These are phyloP conservation scores for Sarcodon sp. DNA, from an alignment of 768 basidiomycete species.

Conservation along the genomic window DNA sequence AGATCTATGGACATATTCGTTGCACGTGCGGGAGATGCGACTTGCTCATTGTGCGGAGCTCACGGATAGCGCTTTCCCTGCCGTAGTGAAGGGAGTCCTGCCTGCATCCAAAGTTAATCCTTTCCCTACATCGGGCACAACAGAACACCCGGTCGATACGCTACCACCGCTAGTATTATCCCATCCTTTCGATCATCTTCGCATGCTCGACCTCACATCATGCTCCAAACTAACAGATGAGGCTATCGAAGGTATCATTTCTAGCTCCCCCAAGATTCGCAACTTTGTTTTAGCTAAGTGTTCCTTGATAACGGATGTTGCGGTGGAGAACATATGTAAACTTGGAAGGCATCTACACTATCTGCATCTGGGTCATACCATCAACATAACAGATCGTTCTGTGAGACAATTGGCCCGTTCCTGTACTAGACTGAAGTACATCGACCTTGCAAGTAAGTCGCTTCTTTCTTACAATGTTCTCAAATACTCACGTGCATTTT, in stretches of 20 bases:
- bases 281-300: slow-evolving; percentile 50
- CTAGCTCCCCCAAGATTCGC: slow-evolving; percentile 34
- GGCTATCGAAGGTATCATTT: slow-evolving; percentile 62
- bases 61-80: slow-evolving; percentile 80
- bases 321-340: slow-evolving; percentile 72
- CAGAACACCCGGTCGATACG: slow-evolving; percentile 19
- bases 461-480: neutral
- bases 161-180: slow-evolving; percentile 56
- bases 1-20: slow-evolving; percentile 71
- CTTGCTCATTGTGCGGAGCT: slow-evolving; percentile 69
- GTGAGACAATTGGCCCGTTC: slow-evolving; percentile 72
- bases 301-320: slow-evolving; percentile 63
- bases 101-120: slow-evolving; percentile 25
- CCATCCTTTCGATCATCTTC: slow-evolving; percentile 67
- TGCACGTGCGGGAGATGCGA: slow-evolving; percentile 84
- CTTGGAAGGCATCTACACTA: slow-evolving; percentile 92
- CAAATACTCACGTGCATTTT: slow-evolving; percentile 6
- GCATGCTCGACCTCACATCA: slow-evolving; percentile 87
- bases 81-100: slow-evolving; percentile 35
- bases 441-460: slow-evolving; percentile 88
- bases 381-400: slow-evolving; percentile 80
- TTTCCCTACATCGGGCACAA: slow-evolving; percentile 18
- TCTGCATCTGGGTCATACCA: slow-evolving; percentile 88
- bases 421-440: slow-evolving; percentile 85
- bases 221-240: slow-evolving; percentile 67